Base-by-base conservation (phyloP, 495 filamentous ascomycete genomes). In the Friedmanniomyces simplex region DNA sequence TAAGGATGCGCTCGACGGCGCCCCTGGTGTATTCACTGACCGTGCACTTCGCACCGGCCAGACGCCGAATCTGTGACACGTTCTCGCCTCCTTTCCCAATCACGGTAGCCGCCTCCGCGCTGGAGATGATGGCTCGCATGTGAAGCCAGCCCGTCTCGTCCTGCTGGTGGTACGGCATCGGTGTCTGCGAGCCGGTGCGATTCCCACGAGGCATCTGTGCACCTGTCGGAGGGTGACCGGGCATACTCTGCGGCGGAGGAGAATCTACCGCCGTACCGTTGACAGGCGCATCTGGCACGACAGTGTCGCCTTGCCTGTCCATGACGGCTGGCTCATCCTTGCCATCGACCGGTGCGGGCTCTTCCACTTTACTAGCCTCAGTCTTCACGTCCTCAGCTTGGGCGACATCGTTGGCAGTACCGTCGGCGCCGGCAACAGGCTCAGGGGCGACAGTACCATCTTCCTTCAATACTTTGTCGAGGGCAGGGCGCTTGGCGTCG, bases 71-170 rank as follows among this genome's bases (percentile, higher is more conserved):
- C 70, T 90, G 84, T 58, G 90, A 91, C 54, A 98, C 93, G 69
- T 98, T 98, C 75, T 98, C 93, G 67, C 93, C 93, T 65, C 89
- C 91, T 76, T 96, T 98, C 58, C 93, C 93, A 75, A 98, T 98
- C 52, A 96, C 87, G 52, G 93, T 98, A 25, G 93, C 93, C 63
- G 93, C 93, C 72, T 98, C 93, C 43, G 87, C 88, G 71, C 90
- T 97, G 34, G 91, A 91, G 62, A 98, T 97, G 63, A 95, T 85
- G 18, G 94, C 87, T 61, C 93, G 87, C 63, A 98, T 85, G 71
- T 98, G 94, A 59, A 98, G 89, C 94, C 94, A 97, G 37, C 79
- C 82, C 46, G 86, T 93, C 73, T 98, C 94, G 66, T 98, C 94
- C 66, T 91, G 81, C 22, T 75, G 72, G 30, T 75, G 72, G 71